Evolutionary conservation across 768 basidiomycete genomes (phyloP), one percentile per base, ranked within the genome.

Genomic region (Kwoniella europaea): DNA sequence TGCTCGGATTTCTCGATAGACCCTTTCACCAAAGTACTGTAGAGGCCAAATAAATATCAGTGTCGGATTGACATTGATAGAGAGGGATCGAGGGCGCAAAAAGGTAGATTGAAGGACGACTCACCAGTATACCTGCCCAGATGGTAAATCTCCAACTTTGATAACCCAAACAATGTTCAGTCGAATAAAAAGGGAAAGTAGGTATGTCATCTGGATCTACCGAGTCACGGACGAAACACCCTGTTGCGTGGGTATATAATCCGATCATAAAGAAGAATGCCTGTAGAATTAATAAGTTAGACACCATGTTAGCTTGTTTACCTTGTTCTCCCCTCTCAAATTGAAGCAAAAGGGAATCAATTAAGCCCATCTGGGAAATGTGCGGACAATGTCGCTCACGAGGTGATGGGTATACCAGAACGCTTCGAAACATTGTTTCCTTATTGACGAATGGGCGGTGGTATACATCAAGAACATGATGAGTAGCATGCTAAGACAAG

Each of bases 341-440:
- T 7, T 57, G 18, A 62, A 18, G 42, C 29, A n/a, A 35, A 61
- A 27, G 13, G 43, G 27, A 7, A 46, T 27, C 27, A 27, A 27
- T 27, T 27, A 27, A 27, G 27, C 27, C 27, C 27, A 27, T 27
- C 27, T 27, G 27, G 27, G 27, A 27, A 27, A 27, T 27, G 27
- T 27, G 1, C 3, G 27, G 27, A 27, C 27, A 27, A 27, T 3
- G 27, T 27, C 27, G 27, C 27, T 27, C 44, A 78, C 77, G 27
- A 81, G 70, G 54, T 95, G 94, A 74, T 96, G 94, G 43, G 94
- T 94, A 83, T 94, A 96, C 94, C 94, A 96, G 86, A 98, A 98
- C 1, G 89, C 92, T 83, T 98, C 94, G 84, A 95, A 97, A 86
- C 90, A 92, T 84, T 94, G 92, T 71, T 88, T 84, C 75, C 94